These are phyloP conservation scores for Mimosa pudica DNA, from an alignment of 306 rosid species.

Conservation along the genomic window DNA sequence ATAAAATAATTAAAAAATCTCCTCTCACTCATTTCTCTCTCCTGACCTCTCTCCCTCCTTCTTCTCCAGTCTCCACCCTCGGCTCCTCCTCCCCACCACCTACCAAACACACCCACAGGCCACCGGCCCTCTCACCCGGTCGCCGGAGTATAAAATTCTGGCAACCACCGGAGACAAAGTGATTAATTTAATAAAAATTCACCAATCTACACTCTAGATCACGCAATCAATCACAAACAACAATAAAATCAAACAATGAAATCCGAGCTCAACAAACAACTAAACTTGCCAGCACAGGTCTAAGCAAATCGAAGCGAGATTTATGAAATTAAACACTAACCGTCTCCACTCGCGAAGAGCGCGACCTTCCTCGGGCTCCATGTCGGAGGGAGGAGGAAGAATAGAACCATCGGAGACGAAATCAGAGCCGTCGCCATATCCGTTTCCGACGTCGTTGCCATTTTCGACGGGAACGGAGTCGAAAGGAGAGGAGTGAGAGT, in stretches of 20 bases:
- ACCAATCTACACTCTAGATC: conserved; percentile 19
- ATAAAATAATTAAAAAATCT: too few species aligned
- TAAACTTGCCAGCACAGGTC: conserved; percentile 36
- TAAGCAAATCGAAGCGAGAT: conserved; percentile 44
- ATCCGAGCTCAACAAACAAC: neutral
- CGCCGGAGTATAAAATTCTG: too few species aligned
- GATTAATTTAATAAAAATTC: too few species aligned
- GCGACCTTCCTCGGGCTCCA: conserved; percentile 87
- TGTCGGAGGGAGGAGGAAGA: conserved; percentile 80
- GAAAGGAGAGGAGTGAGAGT: conserved; percentile 77
- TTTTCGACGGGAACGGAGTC: conserved; percentile 66
- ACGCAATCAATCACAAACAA: conserved; percentile 13
- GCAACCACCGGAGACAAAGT: too few species aligned
- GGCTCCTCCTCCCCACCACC: too few species aligned
- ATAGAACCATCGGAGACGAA: conserved; percentile 84
- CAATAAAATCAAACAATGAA: conserved; percentile 15
- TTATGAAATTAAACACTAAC: conserved; percentile 55
- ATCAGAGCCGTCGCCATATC: conserved; percentile 56
- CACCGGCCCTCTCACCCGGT: too few species aligned
- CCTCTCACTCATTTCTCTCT: too few species aligned
- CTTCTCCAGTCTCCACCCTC: too few species aligned
- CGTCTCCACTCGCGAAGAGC: conserved; percentile 99
- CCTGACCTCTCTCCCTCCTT: too few species aligned
- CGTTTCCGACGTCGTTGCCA: conserved; percentile 65
- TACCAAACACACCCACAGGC: too few species aligned